Evolutionary conservation across 805 yeast species (phyloP), one percentile per base, ranked within the genome.

Genomic region (Candida caryicola): DNA sequence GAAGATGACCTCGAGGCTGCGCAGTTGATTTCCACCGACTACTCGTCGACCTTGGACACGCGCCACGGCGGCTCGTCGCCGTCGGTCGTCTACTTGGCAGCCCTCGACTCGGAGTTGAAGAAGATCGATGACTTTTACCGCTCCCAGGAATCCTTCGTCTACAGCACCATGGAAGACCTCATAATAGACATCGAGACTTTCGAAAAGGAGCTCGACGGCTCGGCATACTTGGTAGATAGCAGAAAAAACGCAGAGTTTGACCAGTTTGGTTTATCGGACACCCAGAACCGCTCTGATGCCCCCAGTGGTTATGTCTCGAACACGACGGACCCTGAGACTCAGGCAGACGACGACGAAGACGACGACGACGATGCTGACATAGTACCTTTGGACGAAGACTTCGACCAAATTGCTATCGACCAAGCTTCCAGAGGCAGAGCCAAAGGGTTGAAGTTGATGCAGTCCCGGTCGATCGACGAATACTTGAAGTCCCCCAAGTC

Each of bases 121-220:
- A 87, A 88, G 57, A 79, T 93, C 34, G 90, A 88, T 59, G 70
- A 64, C 33, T 93, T 93, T 54, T 93, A 80, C 61, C 63, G 63
- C 29, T 63, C 69, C 21, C 89, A 84, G 49, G 95, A 90, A 57
- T 63, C 59, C n/a, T 73, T 71, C 29, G 69, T 80, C 4, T 73
- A 62, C 43, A 62, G 57, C 18, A 78, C 73, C 37, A 77, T 81
- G 44, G 77, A 77, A 29, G 74, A 71, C 8, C 60, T 90, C 36
- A 60, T 76, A 5, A 73, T 66, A 15, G 95, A 87, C 49, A 74
- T 82, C 15, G 76, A 71, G 16, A 80, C 77, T 31, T 85, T 82
- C 47, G 85, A 78, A 44, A 54, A 45, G 28, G 70, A 66, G 30
- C 42, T 53, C 37, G 47, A 51, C 36, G 41, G 42, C 7, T 34